Evolutionary conservation across 1,139 yeast species (phyloP), one percentile per base, ranked within the genome.

Genomic region (Hansenula sp.): DNA sequence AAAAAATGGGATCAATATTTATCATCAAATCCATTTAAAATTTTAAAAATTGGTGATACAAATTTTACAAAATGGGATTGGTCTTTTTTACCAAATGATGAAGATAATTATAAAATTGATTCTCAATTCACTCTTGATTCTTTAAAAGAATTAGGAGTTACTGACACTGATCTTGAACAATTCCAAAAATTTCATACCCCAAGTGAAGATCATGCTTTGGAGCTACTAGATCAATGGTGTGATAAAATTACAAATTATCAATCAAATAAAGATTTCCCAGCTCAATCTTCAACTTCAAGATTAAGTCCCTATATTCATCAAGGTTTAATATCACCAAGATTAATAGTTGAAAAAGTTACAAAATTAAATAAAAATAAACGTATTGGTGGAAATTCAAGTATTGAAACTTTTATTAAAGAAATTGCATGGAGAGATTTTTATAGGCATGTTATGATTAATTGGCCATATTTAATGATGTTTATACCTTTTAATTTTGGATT

Each of bases 361-460:
- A 57, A 60, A n/a, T 47, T 55, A 17, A 56, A 57, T 36, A 44
- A 58, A 11, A 38, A 53, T 11, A 54, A 56, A 29, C 40, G 53
- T 17, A 51, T 65, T 32, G 64, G 66, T 27, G 53, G 46, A 27
- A 59, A 62, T 39, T 44, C 52, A 2, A 69, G 73, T 12, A 52
- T 62, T 14, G 60, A 64, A 17, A 68, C 67, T 34, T 75, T 73
- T 64, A 62, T 75, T 14, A 64, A 80, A 30, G 79, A 77, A 53
- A 62, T 77, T 8, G 77, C 80, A 1, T 77, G 79, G 75, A 64
- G 82, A 46, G 82, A 77, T 50, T 76, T 75, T 44, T 77, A 77
- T 51, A 65, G 69, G 31, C 79, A 76, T 45, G 64, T 73, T 27
- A 44, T 73, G 33, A 62, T 68, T 40, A 61, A 67, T 42, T 72